Evolutionary conservation across 2,329 filamentous ascomycete genomes (phyloP), one percentile per base, ranked within the genome.

Genomic region (Ustilaginoidea virens): DNA sequence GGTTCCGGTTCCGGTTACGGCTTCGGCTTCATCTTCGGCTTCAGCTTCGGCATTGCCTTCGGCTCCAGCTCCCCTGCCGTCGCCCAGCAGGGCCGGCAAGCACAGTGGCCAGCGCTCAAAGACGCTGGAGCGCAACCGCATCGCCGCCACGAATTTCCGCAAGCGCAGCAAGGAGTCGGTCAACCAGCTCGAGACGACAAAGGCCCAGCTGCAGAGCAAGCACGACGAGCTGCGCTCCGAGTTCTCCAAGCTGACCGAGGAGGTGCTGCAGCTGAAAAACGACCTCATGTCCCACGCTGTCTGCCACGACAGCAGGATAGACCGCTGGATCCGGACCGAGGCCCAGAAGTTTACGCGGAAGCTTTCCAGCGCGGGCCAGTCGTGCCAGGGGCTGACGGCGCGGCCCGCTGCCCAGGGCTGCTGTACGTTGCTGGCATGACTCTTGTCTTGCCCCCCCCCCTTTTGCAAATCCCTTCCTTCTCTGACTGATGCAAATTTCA

Each of bases 231-330:
- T 30, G 11, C 17, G 19, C 16, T 11, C 27, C 3, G 20, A 33
- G 5, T 20, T 16, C 18, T 15, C 13, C 12, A 20, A 27, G 12
- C 31, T 33, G 7, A 19, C 23, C 7, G 17, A 17, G 5, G 27
- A 30, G n/a, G 17, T 30, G 2, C n/a, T 33, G 7, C 17, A 30
- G 31, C 28, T 33, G 15, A 33, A 33, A 13, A 24, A 27, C 14
- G 23, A 30, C 6, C 14, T 33, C 9, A 30, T 33, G 27, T n/a
- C n/a, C 5, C 31, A 33, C 7, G 27, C 23, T 2, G 8, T 10
- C 4, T 33, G 31, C 13, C 23, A 17, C 6, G 31, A 33, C 14
- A 16, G 20, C 7, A 30, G 23, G 7, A 30, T 33, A 13, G 31
- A 33, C 15, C 10, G 12, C 3, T 33, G 31, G 31, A 30, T 33